These are phyloP conservation scores for Aspergillus nanangensis DNA, from an alignment of 495 filamentous ascomycete genomes.

Conservation along the genomic window DNA sequence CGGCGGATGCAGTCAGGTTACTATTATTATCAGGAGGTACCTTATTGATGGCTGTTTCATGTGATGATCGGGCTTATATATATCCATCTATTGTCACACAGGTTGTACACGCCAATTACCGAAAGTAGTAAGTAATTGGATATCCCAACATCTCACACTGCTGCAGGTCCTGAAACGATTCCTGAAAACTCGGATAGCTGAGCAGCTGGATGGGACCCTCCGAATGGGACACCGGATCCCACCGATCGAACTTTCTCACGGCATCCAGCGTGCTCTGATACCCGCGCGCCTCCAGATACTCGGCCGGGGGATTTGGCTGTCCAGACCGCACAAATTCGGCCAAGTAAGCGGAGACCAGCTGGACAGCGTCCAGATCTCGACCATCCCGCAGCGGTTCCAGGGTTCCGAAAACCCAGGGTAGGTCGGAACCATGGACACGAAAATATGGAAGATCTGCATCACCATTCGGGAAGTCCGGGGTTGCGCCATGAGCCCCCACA, in stretches of 20 bases:
- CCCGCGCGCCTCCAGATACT: constrained; percentile 26
- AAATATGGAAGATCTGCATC: constrained; percentile 26
- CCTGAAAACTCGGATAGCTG: constrained; percentile 22
- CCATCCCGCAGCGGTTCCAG: constrained; percentile 18
- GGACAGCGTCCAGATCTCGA: constrained; percentile 18
- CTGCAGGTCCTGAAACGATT: constrained; percentile 25
- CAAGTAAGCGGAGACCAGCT: constrained; percentile 27
- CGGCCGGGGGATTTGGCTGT: constrained; percentile 22
- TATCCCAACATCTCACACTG: constrained; percentile 36
- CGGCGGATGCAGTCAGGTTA: too few species aligned
- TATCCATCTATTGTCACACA: too few species aligned
- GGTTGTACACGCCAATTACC: too few species aligned
- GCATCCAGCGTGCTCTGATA: constrained; percentile 22
- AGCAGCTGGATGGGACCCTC: constrained; percentile 29
- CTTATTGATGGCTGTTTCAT: too few species aligned
- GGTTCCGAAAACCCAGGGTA: constrained; percentile 25
- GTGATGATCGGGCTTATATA: too few species aligned
- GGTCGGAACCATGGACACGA: constrained; percentile 24
- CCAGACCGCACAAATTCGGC: constrained; percentile 23
- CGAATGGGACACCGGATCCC: constrained; percentile 5
- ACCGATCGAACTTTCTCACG: constrained; percentile 10
- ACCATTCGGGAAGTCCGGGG: constrained; percentile 27
- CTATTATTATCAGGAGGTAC: too few species aligned
- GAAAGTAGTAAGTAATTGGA: constrained; percentile 22
- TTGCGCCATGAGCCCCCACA: constrained; percentile 26